These are phyloP conservation scores for Magnusiomyces tetraspermus DNA, from an alignment of 1,139 yeast species.

Conservation along the genomic window DNA sequence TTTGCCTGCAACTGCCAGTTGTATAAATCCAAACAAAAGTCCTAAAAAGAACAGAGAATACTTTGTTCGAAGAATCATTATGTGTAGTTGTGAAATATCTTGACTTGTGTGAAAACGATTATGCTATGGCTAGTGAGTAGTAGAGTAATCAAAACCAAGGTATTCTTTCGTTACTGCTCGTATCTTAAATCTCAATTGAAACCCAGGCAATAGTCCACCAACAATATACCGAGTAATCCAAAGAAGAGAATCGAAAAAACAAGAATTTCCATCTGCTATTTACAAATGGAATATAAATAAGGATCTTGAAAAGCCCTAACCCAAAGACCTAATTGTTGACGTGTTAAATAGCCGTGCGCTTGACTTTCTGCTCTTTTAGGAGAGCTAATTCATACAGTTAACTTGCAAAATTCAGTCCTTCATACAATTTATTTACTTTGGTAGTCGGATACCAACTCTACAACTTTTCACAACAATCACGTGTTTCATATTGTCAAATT, in stretches of 20 bases:
- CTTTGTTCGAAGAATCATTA: background rate
- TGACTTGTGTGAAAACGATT: background rate
- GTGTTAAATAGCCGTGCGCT: too few species aligned
- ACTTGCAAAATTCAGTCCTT: too few species aligned
- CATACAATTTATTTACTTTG: too few species aligned
- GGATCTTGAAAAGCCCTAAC: background rate
- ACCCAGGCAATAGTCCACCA: background rate
- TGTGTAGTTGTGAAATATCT: background rate
- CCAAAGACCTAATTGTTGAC: background rate
- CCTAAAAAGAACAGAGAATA: background rate
- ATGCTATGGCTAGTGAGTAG: background rate
- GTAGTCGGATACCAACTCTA: too few species aligned
- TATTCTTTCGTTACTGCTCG: background rate
- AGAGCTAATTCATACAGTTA: too few species aligned
- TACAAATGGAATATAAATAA: background rate
- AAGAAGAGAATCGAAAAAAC: too few species aligned
- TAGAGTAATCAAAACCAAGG: too few species aligned
- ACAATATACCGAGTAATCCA: too few species aligned
- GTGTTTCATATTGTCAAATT: too few species aligned
- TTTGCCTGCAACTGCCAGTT: slow-evolving; percentile 19
- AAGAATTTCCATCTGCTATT: background rate
- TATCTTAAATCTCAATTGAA: background rate
- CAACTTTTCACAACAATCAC: too few species aligned
- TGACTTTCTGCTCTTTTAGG: too few species aligned
- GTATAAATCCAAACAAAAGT: slow-evolving; percentile 13